These are phyloP conservation scores for Scopulariopsis brevicaulis DNA, from an alignment of 2,329 filamentous ascomycete genomes.

Conservation along the genomic window DNA sequence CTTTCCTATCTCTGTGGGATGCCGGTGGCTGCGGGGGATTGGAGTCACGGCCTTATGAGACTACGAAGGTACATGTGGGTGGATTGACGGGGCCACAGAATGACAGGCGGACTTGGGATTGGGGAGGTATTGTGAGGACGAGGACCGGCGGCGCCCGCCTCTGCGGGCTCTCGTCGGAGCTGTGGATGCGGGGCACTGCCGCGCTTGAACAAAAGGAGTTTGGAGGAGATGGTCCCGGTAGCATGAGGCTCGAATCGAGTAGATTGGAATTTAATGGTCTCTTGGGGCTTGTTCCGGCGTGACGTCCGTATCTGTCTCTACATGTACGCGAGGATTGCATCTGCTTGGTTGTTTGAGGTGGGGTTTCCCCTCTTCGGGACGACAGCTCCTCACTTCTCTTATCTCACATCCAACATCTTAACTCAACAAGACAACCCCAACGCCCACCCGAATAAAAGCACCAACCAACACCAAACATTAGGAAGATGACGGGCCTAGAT, in stretches of 20 bases:
- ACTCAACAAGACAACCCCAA: not conserved
- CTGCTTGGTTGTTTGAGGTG: not conserved
- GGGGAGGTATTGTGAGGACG: not conserved
- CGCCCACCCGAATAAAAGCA: not conserved
- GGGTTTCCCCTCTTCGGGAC: not conserved
- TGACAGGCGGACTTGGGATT: not conserved
- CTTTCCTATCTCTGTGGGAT: not conserved
- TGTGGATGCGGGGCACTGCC: not conserved
- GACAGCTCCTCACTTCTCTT: not conserved
- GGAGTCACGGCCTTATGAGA: not conserved
- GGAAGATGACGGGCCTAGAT: conserved; percentile 17
- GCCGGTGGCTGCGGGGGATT: not conserved
- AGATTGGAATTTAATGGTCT: not conserved
- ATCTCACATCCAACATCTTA: not conserved
- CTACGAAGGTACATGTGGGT: not conserved
- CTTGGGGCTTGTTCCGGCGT: not conserved
- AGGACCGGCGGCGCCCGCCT: not conserved
- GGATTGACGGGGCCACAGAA: not conserved
- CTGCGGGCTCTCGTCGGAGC: not conserved
- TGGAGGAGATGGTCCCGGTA: not conserved
- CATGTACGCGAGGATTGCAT: not conserved
- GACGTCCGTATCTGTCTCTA: not conserved
- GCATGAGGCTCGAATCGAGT: not conserved
- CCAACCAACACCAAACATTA: not conserved
- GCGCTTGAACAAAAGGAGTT: not conserved